Evolutionary conservation across 768 basidiomycete genomes (phyloP).

Genomic region (Russula vinacea): DNA sequence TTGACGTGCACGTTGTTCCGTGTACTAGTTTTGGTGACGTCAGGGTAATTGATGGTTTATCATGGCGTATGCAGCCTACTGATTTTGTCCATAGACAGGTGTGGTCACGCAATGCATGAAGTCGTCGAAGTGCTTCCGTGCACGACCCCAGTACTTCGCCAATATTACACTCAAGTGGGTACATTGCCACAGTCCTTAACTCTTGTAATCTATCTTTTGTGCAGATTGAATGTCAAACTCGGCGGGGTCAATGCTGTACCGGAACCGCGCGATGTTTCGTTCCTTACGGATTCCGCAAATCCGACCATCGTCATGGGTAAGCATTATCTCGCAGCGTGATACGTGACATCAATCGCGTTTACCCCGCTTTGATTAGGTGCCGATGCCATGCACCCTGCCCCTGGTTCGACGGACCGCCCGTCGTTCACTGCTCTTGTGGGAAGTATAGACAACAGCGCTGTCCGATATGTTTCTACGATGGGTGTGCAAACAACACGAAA

Average conservation of each 20-base stretch:
- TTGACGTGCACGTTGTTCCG: conserved; percentile 9
- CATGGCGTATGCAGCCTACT: background rate
- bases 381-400: conserved; percentile 80
- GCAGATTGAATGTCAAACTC: conserved; percentile 77
- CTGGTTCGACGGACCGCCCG: conserved; percentile 73
- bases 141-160: conserved; percentile 74
- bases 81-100: conserved; percentile 47
- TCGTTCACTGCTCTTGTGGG: conserved; percentile 80
- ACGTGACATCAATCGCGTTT: background rate
- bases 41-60: conserved; percentile 38
- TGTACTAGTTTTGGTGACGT: conserved; percentile 68
- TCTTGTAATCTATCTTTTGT: conserved; percentile 6
- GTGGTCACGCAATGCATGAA: conserved; percentile 80
- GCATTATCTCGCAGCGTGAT: conserved; percentile 16
- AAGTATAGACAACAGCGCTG: conserved; percentile 71
- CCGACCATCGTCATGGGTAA: conserved; percentile 80
- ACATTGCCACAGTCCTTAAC: background rate
- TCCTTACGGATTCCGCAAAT: conserved; percentile 63
- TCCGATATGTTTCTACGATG: conserved; percentile 64
- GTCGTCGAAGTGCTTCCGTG: conserved; percentile 58
- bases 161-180: conserved; percentile 77
- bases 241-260: conserved; percentile 82
- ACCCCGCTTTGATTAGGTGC: conserved; percentile 48
- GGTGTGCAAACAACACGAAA: conserved; percentile 64
- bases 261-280: conserved; percentile 59